Evolutionary conservation across 2,329 filamentous ascomycete genomes (phyloP).

Genomic region (Beauveria rudraprayagi): DNA sequence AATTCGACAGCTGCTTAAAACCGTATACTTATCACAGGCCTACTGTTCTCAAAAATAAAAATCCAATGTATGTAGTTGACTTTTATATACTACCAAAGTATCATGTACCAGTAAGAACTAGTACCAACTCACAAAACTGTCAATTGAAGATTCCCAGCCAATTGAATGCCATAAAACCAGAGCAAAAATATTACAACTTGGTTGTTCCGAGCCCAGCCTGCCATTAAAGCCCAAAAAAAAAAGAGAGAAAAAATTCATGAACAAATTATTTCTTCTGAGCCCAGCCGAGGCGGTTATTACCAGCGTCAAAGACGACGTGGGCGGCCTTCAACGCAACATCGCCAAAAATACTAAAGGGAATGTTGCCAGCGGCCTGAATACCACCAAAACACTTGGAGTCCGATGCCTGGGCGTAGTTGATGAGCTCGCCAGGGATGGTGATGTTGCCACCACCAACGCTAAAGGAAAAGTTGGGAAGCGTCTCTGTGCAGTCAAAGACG

Average conservation of each 20-base stretch:
- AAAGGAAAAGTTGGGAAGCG: slow-evolving; percentile 41
- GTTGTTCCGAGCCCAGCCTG: neutral
- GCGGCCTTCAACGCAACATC: slow-evolving; percentile 55
- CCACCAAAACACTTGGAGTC: slow-evolving; percentile 58
- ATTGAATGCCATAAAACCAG: neutral
- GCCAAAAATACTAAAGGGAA: slow-evolving; percentile 50
- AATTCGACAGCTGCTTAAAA: too few relatives aligned
- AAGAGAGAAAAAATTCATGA: neutral
- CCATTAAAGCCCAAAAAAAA: neutral
- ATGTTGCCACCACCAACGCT: slow-evolving; percentile 51
- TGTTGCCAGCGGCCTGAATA: slow-evolving; percentile 46
- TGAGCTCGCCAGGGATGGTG: slow-evolving; percentile 44
- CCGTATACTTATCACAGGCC: neutral
- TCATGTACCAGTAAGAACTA: neutral
- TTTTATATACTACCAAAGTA: neutral
- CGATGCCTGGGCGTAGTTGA: slow-evolving; percentile 44
- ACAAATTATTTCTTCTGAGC: slow-evolving; percentile 10
- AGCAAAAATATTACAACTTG: too few relatives aligned
- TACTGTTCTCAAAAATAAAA: neutral
- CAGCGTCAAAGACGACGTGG: slow-evolving; percentile 49
- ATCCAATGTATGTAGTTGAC: neutral
- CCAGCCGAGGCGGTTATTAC: slow-evolving; percentile 40
- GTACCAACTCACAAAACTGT: neutral
- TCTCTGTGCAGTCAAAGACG: slow-evolving; percentile 35
- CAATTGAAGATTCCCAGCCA: neutral